A percentile compares a stretch with the other conserved stretches of the same genome.
Conservation (phyloP, 495 filamentous ascomycete species). For the Delitschia confertaspora region DNA sequence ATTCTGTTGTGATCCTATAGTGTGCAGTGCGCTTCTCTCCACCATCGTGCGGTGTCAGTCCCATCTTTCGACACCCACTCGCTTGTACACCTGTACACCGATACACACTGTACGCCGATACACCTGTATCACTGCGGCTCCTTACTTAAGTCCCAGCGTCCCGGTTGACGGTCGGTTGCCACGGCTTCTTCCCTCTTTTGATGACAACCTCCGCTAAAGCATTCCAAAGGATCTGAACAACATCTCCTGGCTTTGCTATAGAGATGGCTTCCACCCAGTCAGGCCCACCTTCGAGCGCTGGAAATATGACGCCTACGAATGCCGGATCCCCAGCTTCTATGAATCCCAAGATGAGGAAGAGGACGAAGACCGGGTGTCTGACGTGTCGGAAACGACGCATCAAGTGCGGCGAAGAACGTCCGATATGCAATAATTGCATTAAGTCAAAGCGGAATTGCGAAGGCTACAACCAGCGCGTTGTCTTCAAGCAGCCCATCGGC, state of each 20-base stretch:
- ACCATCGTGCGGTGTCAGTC: no score
- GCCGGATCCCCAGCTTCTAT: slow-evolving; percentile 6
- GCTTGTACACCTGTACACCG: slow-evolving; percentile 5
- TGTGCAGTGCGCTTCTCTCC: slow-evolving; percentile 13
- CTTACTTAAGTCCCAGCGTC: slow-evolving; percentile 10
- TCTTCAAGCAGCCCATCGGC: slow-evolving; percentile 83
- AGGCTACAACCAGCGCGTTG: slow-evolving; percentile 84
- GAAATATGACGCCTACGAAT: slow-evolving; percentile 13
- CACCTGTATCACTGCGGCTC: no score
- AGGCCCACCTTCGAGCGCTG: not conserved
- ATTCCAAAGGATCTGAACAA: not conserved
- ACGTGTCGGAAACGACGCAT: slow-evolving; percentile 93
- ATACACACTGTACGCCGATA: not conserved
- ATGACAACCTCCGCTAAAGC: not conserved
- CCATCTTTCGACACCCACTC: no score
- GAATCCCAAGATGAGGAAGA: slow-evolving; percentile 47
- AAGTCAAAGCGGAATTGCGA: slow-evolving; percentile 92
- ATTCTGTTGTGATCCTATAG: slow-evolving; percentile 9
- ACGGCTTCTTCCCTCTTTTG: not conserved
- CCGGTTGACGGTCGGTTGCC: slow-evolving; percentile 7
- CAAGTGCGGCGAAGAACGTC: slow-evolving; percentile 93
- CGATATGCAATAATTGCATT: slow-evolving; percentile 83
- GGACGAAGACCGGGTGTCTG: slow-evolving; percentile 94
- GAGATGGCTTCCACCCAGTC: slow-evolving; percentile 11
- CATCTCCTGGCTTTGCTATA: not conserved